Evolutionary conservation across 164 flowering plant species (phyloP).

Genomic region (Brasenia schreberi): DNA sequence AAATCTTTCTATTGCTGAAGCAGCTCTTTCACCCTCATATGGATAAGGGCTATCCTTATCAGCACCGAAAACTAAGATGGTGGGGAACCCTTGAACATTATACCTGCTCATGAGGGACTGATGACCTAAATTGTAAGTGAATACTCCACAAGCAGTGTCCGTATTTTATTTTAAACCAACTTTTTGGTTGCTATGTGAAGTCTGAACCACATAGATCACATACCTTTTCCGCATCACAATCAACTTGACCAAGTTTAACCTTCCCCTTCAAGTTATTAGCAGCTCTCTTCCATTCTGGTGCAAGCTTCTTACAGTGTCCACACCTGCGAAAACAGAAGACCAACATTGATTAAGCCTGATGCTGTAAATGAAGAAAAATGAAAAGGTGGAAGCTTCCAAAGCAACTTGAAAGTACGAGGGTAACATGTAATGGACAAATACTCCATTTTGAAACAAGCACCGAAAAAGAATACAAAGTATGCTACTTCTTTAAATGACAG

Average conservation of each 20-base stretch:
- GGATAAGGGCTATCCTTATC: slow-evolving; percentile 69
- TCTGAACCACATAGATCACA: neutral
- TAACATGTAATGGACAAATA: no score
- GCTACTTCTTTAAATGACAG: no score
- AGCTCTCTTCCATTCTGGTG: slow-evolving; percentile 98
- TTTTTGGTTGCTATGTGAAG: neutral
- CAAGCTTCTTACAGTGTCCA: slow-evolving; percentile 96
- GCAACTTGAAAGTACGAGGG: no score
- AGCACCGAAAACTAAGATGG: slow-evolving; percentile 84
- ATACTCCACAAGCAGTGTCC: neutral
- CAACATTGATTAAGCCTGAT: neutral
- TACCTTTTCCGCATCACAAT: slow-evolving; percentile 90
- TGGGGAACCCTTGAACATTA: slow-evolving; percentile 91
- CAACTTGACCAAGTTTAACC: slow-evolving; percentile 92
- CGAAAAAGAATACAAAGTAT: no score
- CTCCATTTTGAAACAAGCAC: no score
- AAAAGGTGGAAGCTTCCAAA: no score
- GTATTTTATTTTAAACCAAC: neutral
- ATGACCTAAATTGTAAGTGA: neutral
- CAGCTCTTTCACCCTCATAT: slow-evolving; percentile 89
- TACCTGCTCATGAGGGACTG: slow-evolving; percentile 96
- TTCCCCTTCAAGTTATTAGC: slow-evolving; percentile 80
- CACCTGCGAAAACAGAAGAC: slow-evolving; percentile 42
- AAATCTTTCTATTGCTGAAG: slow-evolving; percentile 81
- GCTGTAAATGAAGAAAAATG: no score